Base-by-base conservation (phyloP, 305 asterid genomes). In the Lippia alba region DNA sequence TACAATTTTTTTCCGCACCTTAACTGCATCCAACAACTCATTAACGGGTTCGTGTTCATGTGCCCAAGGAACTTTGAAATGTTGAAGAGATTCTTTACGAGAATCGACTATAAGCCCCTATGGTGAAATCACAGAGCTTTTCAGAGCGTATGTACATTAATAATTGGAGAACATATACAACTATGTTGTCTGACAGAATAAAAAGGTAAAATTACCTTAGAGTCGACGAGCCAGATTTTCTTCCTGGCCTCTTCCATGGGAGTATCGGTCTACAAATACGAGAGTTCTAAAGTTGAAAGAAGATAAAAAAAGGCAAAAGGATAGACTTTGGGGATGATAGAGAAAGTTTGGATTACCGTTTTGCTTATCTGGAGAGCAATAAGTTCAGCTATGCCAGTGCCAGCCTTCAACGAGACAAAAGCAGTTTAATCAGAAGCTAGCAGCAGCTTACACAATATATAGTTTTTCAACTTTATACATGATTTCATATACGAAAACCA, bases 341-440 rank as follows among this genome's bases (percentile, higher is more conserved):
- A 69, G 63, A 14, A 54, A 77, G 68, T 20, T 12, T 51, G 8
- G 12, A 24, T 20, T 83, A 92, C 98, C 96, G 81, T 76, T 48
- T 86, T 92, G 24, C 94, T 87, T 77, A 92, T 84, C 78, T 89
- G 86, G 60, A 92, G 99, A 64, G 99, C 96, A 50, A 95, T 95
- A 70, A 95, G 99, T 85, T 95, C 99, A 61, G 98, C 98, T 73
- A 92, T 95, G 55, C 99, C 99, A 9, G 99, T 95, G 74, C 98
- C 99, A 80, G 98, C 99, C 96, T 94, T 75, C 76, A 75, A 57
- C 63, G 78, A 70, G 63, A 56, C 74, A 78, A 83, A 17, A 71
- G 46, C 63, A 67, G 8, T 67, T 24, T 24, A 69, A 66, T 60
- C 56, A 45, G 60, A 8, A 56, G 57, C 30, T 24, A 24, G 30